Conservation (phyloP, 2,329 filamentous ascomycete genomes). For the Kalmusia sp. region DNA sequence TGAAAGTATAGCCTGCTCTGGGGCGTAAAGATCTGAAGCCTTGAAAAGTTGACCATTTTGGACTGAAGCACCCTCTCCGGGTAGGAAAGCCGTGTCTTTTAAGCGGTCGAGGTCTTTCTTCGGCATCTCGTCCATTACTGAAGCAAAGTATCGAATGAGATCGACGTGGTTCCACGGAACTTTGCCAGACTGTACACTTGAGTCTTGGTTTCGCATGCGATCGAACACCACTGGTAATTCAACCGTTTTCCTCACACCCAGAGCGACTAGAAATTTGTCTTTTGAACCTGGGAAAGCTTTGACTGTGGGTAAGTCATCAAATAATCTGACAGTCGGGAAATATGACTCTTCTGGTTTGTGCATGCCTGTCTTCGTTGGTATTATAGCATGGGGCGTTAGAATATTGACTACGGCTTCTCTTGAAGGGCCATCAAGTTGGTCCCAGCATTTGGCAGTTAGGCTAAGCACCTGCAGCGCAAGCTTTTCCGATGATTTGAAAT, state of each 20-base stretch:
- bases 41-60: constrained; percentile 42
- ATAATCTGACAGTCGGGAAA: constrained; percentile 91
- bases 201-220: constrained; percentile 72
- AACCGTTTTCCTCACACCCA: constrained; percentile 94
- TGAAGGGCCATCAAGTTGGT: constrained; percentile 71
- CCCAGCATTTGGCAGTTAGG: constrained; percentile 89
- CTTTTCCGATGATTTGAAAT: constrained; percentile 71
- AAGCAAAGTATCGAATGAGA: constrained; percentile 90
- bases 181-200: constrained; percentile 56
- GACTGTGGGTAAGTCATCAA: constrained; percentile 89
- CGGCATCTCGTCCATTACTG: constrained; percentile 89
- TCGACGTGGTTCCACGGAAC: constrained; percentile 89
- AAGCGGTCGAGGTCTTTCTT: constrained; percentile 79
- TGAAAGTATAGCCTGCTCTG: constrained; percentile 38
- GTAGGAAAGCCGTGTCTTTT: constrained; percentile 79
- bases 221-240: constrained; percentile 94
- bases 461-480: constrained; percentile 81
- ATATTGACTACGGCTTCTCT: constrained; percentile 71
- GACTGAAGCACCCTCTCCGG: constrained; percentile 60
- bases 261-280: constrained; percentile 82
- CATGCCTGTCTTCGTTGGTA: constrained; percentile 94
- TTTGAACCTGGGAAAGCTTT: constrained; percentile 77
- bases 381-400: constrained; percentile 73
- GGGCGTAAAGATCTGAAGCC: constrained; percentile 45
- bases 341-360: constrained; percentile 84